Evolutionary conservation across 495 filamentous ascomycete genomes (phyloP).

Genomic region (Annulohypoxylon maeteangense): DNA sequence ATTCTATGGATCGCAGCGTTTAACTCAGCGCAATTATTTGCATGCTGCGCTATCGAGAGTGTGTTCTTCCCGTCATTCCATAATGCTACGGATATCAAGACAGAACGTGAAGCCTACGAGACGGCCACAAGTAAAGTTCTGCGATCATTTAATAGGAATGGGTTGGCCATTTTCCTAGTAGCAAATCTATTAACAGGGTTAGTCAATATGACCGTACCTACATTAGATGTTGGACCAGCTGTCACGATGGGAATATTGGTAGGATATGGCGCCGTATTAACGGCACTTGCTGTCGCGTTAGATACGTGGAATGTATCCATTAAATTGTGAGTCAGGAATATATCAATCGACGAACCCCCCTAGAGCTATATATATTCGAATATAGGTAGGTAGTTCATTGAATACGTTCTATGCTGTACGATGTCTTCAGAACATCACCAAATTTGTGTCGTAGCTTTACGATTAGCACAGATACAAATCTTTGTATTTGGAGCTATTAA

Average conservation of each 20-base stretch:
- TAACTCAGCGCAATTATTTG: constrained; percentile 80
- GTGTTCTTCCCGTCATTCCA: constrained; percentile 78
- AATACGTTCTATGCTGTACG: not conserved
- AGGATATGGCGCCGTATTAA: constrained; percentile 74
- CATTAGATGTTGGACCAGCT: constrained; percentile 71
- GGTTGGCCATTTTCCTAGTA: constrained; percentile 83
- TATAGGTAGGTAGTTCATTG: not conserved
- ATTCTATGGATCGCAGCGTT: constrained; percentile 90
- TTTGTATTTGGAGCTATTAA: not conserved
- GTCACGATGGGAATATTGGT: constrained; percentile 78
- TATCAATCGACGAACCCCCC: not conserved
- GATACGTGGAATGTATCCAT: constrained; percentile 79
- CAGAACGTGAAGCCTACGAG: constrained; percentile 68
- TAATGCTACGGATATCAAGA: constrained; percentile 59
- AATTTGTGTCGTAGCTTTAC: not conserved
- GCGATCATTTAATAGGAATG: constrained; percentile 86
- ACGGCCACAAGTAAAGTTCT: constrained; percentile 80
- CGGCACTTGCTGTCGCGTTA: constrained; percentile 73
- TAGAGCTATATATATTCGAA: not conserved
- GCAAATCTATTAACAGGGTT: constrained; percentile 90
- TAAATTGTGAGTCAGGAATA: constrained; percentile 65
- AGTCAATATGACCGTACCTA: constrained; percentile 87
- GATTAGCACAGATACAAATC: not conserved
- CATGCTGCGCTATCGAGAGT: constrained; percentile 80
- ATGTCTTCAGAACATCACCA: not conserved